Conservation (phyloP, 768 basidiomycete genomes). For the Lactarius indigo region DNA sequence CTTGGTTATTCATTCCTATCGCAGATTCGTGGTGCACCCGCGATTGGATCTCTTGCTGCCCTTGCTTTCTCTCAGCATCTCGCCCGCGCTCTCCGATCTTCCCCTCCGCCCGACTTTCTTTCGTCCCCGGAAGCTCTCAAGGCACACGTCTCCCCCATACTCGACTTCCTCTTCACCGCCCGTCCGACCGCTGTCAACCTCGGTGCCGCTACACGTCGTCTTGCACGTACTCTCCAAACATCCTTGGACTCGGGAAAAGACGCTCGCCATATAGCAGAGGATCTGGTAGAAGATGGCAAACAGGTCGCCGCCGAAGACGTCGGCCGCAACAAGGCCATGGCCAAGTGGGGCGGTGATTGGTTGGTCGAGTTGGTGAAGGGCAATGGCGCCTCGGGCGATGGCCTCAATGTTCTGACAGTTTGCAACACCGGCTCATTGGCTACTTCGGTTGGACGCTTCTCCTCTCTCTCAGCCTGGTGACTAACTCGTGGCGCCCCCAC, state of each 20-base stretch:
- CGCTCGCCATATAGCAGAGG: slow-evolving; percentile 43
- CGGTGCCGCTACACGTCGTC: slow-evolving; percentile 74
- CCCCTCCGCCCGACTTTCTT: slow-evolving; percentile 52
- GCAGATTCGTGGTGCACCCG: slow-evolving; percentile 88
- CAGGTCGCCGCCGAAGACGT: slow-evolving; percentile 85
- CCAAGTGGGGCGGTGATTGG: slow-evolving; percentile 85
- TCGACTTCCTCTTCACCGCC: slow-evolving; percentile 76
- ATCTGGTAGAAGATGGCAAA: slow-evolving; percentile 67
- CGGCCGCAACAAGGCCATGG: slow-evolving; percentile 81
- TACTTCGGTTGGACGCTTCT: slow-evolving; percentile 63
- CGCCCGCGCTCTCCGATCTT: slow-evolving; percentile 45
- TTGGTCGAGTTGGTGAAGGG: slow-evolving; percentile 50
- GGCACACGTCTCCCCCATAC: slow-evolving; percentile 51
- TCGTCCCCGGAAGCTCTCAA: slow-evolving; percentile 49
- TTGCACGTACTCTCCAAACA: slow-evolving; percentile 48
- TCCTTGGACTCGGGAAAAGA: slow-evolving; percentile 39
- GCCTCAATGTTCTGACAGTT: slow-evolving; percentile 83
- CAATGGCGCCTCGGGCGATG: slow-evolving; percentile 39
- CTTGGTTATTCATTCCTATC: not conserved
- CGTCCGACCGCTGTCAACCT: slow-evolving; percentile 98
- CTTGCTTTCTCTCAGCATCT: slow-evolving; percentile 70
- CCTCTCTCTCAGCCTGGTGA: slow-evolving; percentile 3
- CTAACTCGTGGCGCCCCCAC: not conserved
- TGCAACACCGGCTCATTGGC: slow-evolving; percentile 98
- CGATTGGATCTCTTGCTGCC: slow-evolving; percentile 89